Evolutionary conservation across 106 monocot genomes (phyloP).

Genomic region (Platanthera guangdongensis): DNA sequence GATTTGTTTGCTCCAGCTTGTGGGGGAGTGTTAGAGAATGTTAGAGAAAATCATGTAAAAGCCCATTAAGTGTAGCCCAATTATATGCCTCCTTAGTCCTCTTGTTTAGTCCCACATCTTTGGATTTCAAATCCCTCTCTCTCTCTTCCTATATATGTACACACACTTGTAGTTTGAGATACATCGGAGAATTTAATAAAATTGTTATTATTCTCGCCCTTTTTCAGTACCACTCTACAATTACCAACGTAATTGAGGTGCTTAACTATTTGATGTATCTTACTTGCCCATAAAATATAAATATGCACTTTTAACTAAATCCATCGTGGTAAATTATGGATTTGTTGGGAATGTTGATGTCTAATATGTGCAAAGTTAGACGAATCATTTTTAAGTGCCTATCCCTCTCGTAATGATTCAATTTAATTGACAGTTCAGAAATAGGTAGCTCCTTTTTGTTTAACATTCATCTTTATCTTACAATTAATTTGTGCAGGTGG

Average conservation of each 20-base stretch:
- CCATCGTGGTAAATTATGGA: not conserved
- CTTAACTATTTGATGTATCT: not conserved
- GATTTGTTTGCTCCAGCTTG: too few relatives aligned
- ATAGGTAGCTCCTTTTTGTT: not conserved
- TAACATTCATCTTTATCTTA: not conserved
- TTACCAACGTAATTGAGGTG: not conserved
- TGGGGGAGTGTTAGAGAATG: too few relatives aligned
- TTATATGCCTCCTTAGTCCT: too few relatives aligned
- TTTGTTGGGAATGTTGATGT: not conserved
- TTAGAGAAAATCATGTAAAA: too few relatives aligned
- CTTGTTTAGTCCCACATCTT: too few relatives aligned
- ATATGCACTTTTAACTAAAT: not conserved
- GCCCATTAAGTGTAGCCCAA: too few relatives aligned
- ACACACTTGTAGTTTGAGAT: too few relatives aligned
- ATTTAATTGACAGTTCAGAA: not conserved
- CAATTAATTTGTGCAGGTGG: not conserved
- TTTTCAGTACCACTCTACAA: too few relatives aligned
- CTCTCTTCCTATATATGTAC: too few relatives aligned
- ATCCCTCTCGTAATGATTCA: not conserved
- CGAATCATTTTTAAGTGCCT: not conserved
- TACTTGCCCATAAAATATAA: not conserved
- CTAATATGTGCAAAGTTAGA: not conserved
- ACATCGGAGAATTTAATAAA: too few relatives aligned
- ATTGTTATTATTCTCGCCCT: too few relatives aligned
- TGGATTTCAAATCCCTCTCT: too few relatives aligned